Evolutionary conservation across 768 basidiomycete genomes (phyloP), one percentile per base, ranked within the genome.

Genomic region (Lactarius trivialis): DNA sequence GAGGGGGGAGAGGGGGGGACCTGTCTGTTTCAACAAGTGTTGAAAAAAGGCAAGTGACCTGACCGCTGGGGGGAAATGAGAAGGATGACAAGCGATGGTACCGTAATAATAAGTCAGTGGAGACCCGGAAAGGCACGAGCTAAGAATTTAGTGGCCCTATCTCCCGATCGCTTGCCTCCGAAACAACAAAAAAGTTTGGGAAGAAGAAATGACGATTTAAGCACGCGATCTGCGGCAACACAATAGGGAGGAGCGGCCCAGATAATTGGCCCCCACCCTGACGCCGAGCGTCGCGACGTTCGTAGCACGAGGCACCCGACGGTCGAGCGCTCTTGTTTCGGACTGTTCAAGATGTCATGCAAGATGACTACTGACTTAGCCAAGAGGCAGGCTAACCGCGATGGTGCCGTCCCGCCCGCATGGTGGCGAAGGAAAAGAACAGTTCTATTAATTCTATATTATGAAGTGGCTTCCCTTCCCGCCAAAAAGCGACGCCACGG

Each of bases 191-290:
- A 8, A 58, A 26, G n/a, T 28, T 7, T 15, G 17, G 21, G 33
- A 14, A 8, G 39, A 43, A 45, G 43, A 32, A 53, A n/a, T 55
- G 52, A 63, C 61, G 61, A 59, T 55, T 58, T 55, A 59, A 55
- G 56, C 56, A 63, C 51, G 50, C 60, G 61, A 63, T 63, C 61
- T 53, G 61, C 61, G 19, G 45, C 45, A 28, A 63, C 62, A 63
- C 62, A 63, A 63, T 63, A 55, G 62, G 62, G 62, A 63, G 52
- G 57, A 9, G 21, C 1, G 57, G 7, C 19, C 62, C 62, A n/a
- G 2, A 7, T 7, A 57, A 17, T 50, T 15, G 62, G 62, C 51
- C 41, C n/a, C 49, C 39, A 24, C 45, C 21, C 45, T 48, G 45
- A 26, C 45, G 45, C 45, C 45, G 45, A 48, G 45, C 21, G 45